These are phyloP conservation scores for Flueggea neowawraea DNA, from an alignment of 441 rosid genomes.

Conservation along the genomic window DNA sequence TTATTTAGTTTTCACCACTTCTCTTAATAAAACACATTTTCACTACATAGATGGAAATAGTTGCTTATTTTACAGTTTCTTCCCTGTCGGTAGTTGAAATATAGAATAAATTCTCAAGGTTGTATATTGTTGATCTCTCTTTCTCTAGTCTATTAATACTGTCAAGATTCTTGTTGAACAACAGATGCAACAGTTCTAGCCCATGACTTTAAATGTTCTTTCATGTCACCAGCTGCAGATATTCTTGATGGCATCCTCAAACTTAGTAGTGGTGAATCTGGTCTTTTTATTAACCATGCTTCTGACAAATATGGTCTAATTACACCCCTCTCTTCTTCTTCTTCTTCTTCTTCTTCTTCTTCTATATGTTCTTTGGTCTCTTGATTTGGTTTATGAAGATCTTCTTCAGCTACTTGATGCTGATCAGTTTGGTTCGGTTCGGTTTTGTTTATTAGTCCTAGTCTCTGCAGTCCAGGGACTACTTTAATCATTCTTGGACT, in stretches of 20 bases:
- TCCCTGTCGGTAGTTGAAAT: too few species aligned
- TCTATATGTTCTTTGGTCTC: neutral
- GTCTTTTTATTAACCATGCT: constrained; percentile 56
- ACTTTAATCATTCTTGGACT: constrained; percentile 37
- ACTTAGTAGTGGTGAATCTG: constrained; percentile 45
- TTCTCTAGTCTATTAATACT: neutral
- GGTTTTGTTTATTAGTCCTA: constrained; percentile 11
- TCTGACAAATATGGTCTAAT: constrained; percentile 60
- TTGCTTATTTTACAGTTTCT: too few species aligned
- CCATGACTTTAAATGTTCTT: constrained; percentile 53
- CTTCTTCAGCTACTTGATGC: neutral
- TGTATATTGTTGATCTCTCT: too few species aligned
- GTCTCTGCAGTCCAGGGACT: constrained; percentile 53
- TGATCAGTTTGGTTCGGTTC: neutral
- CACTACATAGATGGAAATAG: too few species aligned
- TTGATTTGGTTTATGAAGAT: too few species aligned
- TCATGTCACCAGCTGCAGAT: constrained; percentile 42
- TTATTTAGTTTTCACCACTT: too few species aligned
- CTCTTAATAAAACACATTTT: too few species aligned
- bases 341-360: too few species aligned
- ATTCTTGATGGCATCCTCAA: constrained; percentile 29
- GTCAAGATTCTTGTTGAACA: constrained; percentile 33
- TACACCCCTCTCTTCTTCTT: constrained; percentile 7
- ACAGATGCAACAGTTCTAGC: constrained; percentile 54
- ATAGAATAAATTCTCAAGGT: too few species aligned